Conservation (phyloP, 495 filamentous ascomycete species). For the Monascus purpureus region DNA sequence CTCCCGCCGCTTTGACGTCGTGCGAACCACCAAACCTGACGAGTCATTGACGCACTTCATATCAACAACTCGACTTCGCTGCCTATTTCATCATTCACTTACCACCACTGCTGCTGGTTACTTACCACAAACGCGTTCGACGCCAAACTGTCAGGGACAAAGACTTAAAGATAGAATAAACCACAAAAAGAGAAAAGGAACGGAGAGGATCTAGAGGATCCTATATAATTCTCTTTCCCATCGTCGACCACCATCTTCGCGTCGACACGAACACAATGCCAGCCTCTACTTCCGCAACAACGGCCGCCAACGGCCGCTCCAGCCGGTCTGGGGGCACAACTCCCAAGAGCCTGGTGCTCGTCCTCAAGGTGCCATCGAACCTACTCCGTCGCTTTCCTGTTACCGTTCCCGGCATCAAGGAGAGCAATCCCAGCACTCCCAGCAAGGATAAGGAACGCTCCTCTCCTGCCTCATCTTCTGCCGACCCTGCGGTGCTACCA, state of each 20-base stretch:
- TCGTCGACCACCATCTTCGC: too few relatives aligned
- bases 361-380: constrained; percentile 37
- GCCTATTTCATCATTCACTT: too few relatives aligned
- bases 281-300: constrained; percentile 12
- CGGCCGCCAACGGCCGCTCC: constrained; percentile 22
- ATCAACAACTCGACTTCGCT: too few relatives aligned
- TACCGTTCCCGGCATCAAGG: constrained; percentile 11
- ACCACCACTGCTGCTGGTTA: neutral
- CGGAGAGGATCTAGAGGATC: too few relatives aligned
- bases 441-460: constrained; percentile 30
- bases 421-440: constrained; percentile 16
- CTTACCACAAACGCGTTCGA: neutral
- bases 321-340: constrained; percentile 15
- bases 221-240: too few relatives aligned
- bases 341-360: constrained; percentile 29
- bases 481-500: constrained; percentile 37
- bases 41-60: constrained; percentile 2
- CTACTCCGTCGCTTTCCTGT: constrained; percentile 32
- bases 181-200: too few relatives aligned
- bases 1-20: constrained; percentile 5
- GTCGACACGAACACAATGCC: constrained; percentile 14
- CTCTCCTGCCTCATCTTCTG: constrained; percentile 32
- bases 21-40: constrained; percentile 2
- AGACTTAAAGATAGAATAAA: neutral
- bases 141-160: too few relatives aligned